Evolutionary conservation across 768 basidiomycete genomes (phyloP).

Genomic region (Termitomyces sp.): DNA sequence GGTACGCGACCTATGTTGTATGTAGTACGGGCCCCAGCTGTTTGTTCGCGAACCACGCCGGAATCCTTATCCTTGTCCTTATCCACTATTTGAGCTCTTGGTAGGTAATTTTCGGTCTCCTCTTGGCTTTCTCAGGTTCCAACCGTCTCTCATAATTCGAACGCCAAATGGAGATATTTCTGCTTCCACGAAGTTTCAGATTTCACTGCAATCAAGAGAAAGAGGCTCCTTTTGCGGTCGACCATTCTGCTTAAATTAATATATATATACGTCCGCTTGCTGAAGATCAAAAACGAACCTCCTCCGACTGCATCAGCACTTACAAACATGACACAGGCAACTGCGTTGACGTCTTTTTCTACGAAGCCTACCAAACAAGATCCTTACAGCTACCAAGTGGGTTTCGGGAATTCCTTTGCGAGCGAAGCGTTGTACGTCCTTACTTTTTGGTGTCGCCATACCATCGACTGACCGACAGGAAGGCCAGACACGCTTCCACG

Average conservation of each 20-base stretch:
- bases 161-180: background rate
- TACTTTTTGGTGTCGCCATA: background rate
- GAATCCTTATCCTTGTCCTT: no score
- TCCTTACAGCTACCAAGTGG: slow-evolving; percentile 55
- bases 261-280: background rate
- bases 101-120: background rate
- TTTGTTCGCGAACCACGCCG: no score
- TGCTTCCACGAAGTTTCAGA: background rate
- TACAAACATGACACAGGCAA: slow-evolving; percentile 27
- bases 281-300: background rate
- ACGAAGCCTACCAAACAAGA: slow-evolving; percentile 40
- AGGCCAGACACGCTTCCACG: slow-evolving; percentile 56
- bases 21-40: no score
- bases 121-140: no score
- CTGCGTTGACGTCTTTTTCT: slow-evolving; percentile 36
- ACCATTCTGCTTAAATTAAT: background rate
- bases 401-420: slow-evolving; percentile 57
- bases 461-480: background rate
- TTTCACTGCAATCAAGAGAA: background rate
- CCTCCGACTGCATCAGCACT: background rate
- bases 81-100: background rate
- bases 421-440: slow-evolving; percentile 50
- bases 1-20: no score
- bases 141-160: background rate
- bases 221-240: background rate